Evolutionary conservation across 2,329 filamentous ascomycete species (phyloP).

Genomic region (Colletotrichum plurivorum): DNA sequence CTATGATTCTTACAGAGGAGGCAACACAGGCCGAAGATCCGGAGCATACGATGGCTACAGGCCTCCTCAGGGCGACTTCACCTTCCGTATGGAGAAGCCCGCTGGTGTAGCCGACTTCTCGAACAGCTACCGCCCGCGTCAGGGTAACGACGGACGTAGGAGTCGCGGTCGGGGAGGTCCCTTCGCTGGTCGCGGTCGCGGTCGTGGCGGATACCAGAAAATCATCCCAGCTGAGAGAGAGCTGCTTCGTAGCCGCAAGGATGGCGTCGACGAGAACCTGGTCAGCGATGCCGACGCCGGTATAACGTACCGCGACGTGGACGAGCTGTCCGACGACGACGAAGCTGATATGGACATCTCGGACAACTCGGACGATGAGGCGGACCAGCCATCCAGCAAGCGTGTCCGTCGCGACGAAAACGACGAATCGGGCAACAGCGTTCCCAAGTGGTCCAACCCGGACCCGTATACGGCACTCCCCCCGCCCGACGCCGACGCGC

Average conservation of each 20-base stretch:
- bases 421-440: constrained; percentile 56
- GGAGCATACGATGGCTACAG: constrained; percentile 36
- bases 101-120: constrained; percentile 58
- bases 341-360: constrained; percentile 77
- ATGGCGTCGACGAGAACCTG: constrained; percentile 59
- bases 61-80: constrained; percentile 68
- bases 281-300: constrained; percentile 61
- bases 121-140: constrained; percentile 50
- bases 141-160: constrained; percentile 35
- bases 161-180: constrained; percentile 43
- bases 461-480: constrained; percentile 93
- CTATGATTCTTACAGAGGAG: constrained; percentile 36
- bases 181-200: constrained; percentile 45
- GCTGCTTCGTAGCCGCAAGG: constrained; percentile 57
- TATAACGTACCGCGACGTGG: constrained; percentile 67
- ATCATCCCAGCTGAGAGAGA: constrained; percentile 63
- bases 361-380: constrained; percentile 60
- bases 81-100: constrained; percentile 68
- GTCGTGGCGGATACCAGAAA: constrained; percentile 43
- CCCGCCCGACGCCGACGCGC: constrained; percentile 77
- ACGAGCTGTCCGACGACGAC: constrained; percentile 74
- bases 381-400: constrained; percentile 57
- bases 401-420: constrained; percentile 53
- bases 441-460: constrained; percentile 93
- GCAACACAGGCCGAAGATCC: constrained; percentile 32